Evolutionary conservation across 108 stramenopile genomes (phyloP).

Genomic region (Hondaea fermentalgiana): DNA sequence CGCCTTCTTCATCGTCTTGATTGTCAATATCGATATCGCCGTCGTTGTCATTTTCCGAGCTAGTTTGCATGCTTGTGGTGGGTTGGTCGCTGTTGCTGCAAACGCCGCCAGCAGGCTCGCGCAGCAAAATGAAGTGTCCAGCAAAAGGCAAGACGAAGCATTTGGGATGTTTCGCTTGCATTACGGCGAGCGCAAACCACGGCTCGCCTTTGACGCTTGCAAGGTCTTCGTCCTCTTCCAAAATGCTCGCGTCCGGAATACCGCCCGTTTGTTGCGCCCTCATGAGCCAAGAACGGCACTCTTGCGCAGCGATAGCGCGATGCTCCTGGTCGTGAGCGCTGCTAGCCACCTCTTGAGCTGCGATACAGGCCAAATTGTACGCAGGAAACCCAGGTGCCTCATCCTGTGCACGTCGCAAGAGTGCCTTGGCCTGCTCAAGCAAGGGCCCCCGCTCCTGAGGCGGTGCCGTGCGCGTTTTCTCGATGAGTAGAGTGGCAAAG

Average conservation of each 20-base stretch:
- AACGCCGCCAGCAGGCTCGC: background rate
- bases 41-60: background rate
- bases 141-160: background rate
- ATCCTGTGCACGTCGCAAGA: background rate
- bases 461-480: background rate
- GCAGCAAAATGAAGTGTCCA: background rate
- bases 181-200: background rate
- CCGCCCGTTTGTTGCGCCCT: background rate
- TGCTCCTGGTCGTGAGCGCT: background rate
- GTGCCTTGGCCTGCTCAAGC: background rate
- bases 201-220: background rate
- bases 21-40: background rate
- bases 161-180: background rate
- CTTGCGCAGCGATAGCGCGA: background rate
- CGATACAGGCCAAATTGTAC: conserved; percentile 8
- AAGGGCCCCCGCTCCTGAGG: background rate
- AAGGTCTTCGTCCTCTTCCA: background rate
- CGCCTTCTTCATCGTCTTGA: background rate
- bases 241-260: background rate
- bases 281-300: background rate
- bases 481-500: background rate
- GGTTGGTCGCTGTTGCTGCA: background rate
- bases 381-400: background rate
- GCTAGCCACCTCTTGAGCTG: background rate
- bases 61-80: background rate